Evolutionary conservation across 345 rosid species (phyloP), one percentile per base, ranked within the genome.

Genomic region (Acer saccharum): DNA sequence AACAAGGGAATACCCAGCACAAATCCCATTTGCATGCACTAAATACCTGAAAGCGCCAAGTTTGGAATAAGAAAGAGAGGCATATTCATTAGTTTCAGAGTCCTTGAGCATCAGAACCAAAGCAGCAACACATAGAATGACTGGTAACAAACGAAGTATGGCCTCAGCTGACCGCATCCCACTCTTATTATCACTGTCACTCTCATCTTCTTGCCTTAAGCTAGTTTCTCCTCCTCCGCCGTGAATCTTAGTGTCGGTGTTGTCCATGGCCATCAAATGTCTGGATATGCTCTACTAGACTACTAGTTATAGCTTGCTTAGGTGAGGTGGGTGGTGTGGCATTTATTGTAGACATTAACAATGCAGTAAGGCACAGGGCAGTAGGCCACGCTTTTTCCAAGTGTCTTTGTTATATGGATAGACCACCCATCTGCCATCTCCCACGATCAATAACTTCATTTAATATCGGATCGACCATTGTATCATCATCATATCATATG

Each of bases 21-120:
- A 93, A 73, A 96, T 91, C 55, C 99, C 98, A 85, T 96, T 96
- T 11, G 92, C 98, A 78, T 96, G 94, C 85, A 96, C 98, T 91
- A 93, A 75, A 79, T 90, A 96, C 89, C 98, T 89, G 91, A 93
- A 92, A 76, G 98, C 98, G 23, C 86, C 88, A 41, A 95, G 91
- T 80, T 86, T 86, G 44, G 95, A 89, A 86, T 93, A 93, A 55
- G 97, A 89, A 73, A 93, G 73, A 10, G 95, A 86, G 84, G 94
- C 99, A 63, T 65, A 92, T 29, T 93, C 97, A 62, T 78, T 92
- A 32, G 91, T 81, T 64, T 77, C 83, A 35, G 97, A 89, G 76
- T 88, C 81, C 85, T 90, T 90, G 32, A 90, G 89, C 95, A 90
- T 93, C 71, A 89, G 67, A 11, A 93, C 89, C 18, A 95, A 89